Evolutionary conservation across 1,284 basidiomycete species (phyloP).

Genomic region (Rhodofomes roseus): DNA sequence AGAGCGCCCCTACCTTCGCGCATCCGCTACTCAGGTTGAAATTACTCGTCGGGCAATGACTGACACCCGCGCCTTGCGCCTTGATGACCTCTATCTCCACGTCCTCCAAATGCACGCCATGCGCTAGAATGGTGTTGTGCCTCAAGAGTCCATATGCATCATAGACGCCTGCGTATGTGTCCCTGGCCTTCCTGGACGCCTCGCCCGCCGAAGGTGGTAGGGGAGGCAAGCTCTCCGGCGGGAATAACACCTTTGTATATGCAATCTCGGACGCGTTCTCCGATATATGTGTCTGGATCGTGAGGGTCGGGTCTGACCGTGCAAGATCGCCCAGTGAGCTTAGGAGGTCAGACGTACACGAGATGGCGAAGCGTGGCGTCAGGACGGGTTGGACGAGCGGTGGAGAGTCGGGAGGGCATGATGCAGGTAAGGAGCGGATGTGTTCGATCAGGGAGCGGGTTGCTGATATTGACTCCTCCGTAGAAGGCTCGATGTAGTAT

Average conservation of each 20-base stretch:
- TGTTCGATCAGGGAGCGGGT: slow-evolving; percentile 69
- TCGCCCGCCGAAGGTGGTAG: slow-evolving; percentile 2
- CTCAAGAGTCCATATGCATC: slow-evolving; percentile 76
- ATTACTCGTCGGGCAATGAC: slow-evolving; percentile 94
- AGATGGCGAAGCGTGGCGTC: slow-evolving; percentile 94
- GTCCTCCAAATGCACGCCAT: slow-evolving; percentile 80
- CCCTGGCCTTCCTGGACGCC: slow-evolving; percentile 22
- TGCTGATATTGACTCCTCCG: slow-evolving; percentile 50
- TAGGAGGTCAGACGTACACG: slow-evolving; percentile 81
- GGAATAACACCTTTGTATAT: slow-evolving; percentile 66
- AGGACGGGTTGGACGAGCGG: slow-evolving; percentile 83
- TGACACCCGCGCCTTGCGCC: slow-evolving; percentile 68
- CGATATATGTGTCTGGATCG: slow-evolving; percentile 91
- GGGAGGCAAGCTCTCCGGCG: slow-evolving; percentile 23
- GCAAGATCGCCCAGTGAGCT: slow-evolving; percentile 60
- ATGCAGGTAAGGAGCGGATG: slow-evolving; percentile 50
- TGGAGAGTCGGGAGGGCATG: slow-evolving; percentile 15
- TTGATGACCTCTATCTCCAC: slow-evolving; percentile 76
- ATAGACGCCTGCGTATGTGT: slow-evolving; percentile 78
- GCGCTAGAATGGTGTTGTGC: slow-evolving; percentile 83
- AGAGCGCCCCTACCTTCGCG: slow-evolving; percentile 73
- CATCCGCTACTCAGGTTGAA: slow-evolving; percentile 87
- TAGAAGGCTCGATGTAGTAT: slow-evolving; percentile 71
- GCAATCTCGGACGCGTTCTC: slow-evolving; percentile 82
- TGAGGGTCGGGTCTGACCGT: slow-evolving; percentile 50